These are phyloP conservation scores for Didymella exigua DNA, from an alignment of 2,329 filamentous ascomycete genomes.

Conservation along the genomic window DNA sequence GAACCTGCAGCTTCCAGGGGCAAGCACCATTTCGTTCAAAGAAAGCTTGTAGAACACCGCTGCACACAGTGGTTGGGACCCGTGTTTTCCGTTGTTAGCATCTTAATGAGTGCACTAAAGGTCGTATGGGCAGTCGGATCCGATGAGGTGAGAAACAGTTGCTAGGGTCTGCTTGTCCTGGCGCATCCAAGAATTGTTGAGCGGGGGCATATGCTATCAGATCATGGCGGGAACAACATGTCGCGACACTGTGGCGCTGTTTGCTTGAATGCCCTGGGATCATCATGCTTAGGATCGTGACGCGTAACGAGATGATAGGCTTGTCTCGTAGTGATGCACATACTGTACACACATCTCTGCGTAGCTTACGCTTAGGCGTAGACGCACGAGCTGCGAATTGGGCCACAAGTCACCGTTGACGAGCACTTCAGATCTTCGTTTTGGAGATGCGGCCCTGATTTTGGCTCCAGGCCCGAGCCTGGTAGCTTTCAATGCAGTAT, in stretches of 20 bases:
- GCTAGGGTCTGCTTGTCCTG: conserved; percentile 14
- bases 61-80: conserved; percentile 27
- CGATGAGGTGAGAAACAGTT: conserved; percentile 19
- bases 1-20: conserved; percentile 41
- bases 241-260: conserved; percentile 45
- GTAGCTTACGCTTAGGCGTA: conserved; percentile 23
- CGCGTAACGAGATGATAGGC: conserved; percentile 26
- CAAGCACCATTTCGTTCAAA: not conserved
- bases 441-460: not conserved
- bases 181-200: conserved; percentile 21
- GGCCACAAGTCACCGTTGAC: conserved; percentile 21
- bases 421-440: conserved; percentile 23
- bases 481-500: conserved; percentile 33
- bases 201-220: conserved; percentile 26
- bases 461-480: not conserved
- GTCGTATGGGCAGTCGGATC: conserved; percentile 17
- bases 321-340: conserved; percentile 39
- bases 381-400: conserved; percentile 20
- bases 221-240: conserved; percentile 38
- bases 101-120: conserved; percentile 29
- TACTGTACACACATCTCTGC: conserved; percentile 28
- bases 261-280: conserved; percentile 32
- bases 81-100: conserved; percentile 8
- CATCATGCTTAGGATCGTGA: conserved; percentile 28
- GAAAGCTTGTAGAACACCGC: conserved; percentile 2